Evolutionary conservation across 176 grass and related monocot species (phyloP), one percentile per base, ranked within the genome.

Genomic region (Carex kokanica): DNA sequence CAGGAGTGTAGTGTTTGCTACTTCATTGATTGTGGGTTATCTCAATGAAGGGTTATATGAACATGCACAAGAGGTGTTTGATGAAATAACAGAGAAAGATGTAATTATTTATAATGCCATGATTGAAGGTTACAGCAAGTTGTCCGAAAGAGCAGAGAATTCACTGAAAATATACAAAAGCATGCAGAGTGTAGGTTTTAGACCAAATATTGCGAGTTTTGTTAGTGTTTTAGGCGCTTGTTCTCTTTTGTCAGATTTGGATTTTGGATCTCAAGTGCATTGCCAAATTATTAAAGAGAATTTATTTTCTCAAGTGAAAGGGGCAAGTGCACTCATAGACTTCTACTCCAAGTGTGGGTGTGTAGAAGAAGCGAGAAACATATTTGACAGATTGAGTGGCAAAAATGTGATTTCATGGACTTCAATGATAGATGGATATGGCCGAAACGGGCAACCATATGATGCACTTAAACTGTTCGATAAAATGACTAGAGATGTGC

Each of bases 341-440:
- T 88, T 93, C 89, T 98, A 98, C 78, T 81, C 92, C 84, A 98
- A 98, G 86, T 93, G 95, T 60, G 92, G 92, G 31, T 57, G 74
- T n/a, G 82, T 93, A 2, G 88, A 93, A 15, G 90, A 94, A 10
- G 89, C 84, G 27, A 43, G 89, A 61, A 83, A 80, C 83, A 59
- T 91, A 74, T 98, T 98, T 21, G 79, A 91, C 49, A 41, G 73
- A 20, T 90, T 94, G 90, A n/a, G 74, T 0, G 84, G 80, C 25
- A 85, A 78, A 78, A 98, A 91, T 70, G 95, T 98, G 23, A 41
- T 98, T 69, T 91, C 92, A 2, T 97, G 94, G 94, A 97, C 94
- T 0, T 92, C 90, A 9, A 98, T 98, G 89, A 93, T 98, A 62
- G 95, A 98, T 64, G 89, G 95, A 21, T 94, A 94, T 62, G 92